Conservation (phyloP, 192 early-diverging fungal genomes). For the Borealophlyctis nickersoniae region DNA sequence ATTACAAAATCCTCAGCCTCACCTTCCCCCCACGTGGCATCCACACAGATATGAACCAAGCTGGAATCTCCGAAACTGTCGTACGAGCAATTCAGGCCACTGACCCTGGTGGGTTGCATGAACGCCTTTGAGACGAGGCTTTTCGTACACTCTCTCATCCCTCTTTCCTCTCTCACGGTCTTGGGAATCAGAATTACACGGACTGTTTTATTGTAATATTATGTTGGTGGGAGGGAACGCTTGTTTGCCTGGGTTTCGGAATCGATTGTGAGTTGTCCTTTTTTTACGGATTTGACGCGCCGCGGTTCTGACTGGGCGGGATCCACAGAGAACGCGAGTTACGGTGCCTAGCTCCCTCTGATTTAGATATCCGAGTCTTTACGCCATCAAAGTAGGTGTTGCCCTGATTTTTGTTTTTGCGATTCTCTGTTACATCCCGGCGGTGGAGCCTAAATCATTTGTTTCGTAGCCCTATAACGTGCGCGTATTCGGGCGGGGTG, state of each 20-base stretch:
- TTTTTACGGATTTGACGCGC: background rate
- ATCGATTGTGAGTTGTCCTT: conserved; percentile 51
- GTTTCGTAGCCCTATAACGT: conserved; percentile 50
- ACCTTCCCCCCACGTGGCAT: background rate
- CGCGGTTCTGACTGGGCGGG: background rate
- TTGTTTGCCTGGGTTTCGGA: conserved; percentile 56
- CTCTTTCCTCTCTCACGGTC: background rate
- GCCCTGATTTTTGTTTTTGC: background rate
- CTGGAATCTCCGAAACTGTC: conserved; percentile 63
- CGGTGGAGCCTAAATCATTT: conserved; percentile 4
- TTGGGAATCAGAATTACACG: conserved; percentile 23
- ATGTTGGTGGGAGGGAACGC: conserved; percentile 68
- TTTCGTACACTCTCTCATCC: background rate
- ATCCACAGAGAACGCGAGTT: conserved; percentile 40
- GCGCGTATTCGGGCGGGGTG: conserved; percentile 57
- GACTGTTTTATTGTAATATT: conserved; percentile 65
- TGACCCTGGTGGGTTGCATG: conserved; percentile 32
- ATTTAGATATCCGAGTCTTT: conserved; percentile 55
- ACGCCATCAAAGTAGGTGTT: conserved; percentile 56
- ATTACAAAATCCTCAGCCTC: background rate
- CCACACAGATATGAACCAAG: conserved; percentile 48
- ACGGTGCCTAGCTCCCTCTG: conserved; percentile 49
- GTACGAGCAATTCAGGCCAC: conserved; percentile 48
- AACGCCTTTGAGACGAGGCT: too few species aligned
- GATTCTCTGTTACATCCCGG: background rate